Evolutionary conservation across 148 eudicot species (phyloP).

Genomic region (Pouteria glomerata): DNA sequence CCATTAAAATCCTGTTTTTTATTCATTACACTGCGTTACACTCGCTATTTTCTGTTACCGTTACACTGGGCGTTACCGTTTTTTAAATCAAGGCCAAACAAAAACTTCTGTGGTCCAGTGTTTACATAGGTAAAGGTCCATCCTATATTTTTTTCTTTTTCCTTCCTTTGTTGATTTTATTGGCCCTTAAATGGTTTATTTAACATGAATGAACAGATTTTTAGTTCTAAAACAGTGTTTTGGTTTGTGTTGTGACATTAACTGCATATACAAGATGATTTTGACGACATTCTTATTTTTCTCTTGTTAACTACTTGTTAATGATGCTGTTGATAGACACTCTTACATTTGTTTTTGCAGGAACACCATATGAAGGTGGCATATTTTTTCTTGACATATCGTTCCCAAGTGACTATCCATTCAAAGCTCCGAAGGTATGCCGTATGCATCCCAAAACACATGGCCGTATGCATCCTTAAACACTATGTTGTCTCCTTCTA

Average conservation of each 20-base stretch:
- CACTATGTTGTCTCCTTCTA: background rate
- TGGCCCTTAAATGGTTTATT: background rate
- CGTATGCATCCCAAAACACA: background rate
- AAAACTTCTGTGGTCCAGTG: no score
- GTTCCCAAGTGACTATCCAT: slow-evolving; percentile 84
- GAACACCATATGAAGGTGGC: slow-evolving; percentile 91
- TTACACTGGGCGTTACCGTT: no score
- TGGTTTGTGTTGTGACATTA: background rate
- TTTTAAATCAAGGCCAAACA: no score
- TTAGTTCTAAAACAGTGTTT: background rate
- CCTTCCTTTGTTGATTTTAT: background rate
- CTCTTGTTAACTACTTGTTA: background rate
- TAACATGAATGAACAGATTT: background rate
- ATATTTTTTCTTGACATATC: slow-evolving; percentile 86
- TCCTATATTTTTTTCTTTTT: background rate
- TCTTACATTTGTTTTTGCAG: slow-evolving; percentile 28
- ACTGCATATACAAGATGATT: background rate
- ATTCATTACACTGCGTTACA: no score
- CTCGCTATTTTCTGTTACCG: no score
- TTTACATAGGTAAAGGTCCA: background rate
- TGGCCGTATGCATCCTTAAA: background rate
- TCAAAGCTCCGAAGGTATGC: slow-evolving; percentile 79
- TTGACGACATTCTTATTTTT: background rate
- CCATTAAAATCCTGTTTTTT: no score
- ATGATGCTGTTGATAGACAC: background rate